These are phyloP conservation scores for Syzygium grande DNA, from an alignment of 345 rosid genomes.

Conservation along the genomic window DNA sequence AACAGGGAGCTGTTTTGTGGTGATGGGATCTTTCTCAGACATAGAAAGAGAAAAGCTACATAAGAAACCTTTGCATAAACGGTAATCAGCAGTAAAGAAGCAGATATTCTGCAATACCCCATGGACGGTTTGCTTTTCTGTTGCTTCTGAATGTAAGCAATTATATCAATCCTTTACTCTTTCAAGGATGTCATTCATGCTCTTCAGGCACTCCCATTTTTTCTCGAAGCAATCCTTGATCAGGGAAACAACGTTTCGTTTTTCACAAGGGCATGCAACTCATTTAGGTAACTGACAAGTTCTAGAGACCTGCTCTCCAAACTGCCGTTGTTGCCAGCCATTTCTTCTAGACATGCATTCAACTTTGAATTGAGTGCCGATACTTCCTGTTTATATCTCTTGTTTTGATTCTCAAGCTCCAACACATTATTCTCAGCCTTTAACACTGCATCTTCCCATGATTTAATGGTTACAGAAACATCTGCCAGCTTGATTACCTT, in stretches of 20 bases:
- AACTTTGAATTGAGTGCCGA: conserved; percentile 54
- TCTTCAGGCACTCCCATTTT: conserved; percentile 46
- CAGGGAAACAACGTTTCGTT: conserved; percentile 36
- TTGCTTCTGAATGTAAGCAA: conserved; percentile 20
- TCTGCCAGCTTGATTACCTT: conserved; percentile 40
- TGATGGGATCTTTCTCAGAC: conserved; percentile 30
- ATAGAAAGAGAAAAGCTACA: conserved; percentile 2
- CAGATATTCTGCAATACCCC: conserved; percentile 34
- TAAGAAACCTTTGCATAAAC: not conserved
- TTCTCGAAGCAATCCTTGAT: conserved; percentile 43
- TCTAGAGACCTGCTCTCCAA: conserved; percentile 46
- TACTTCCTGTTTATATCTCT: conserved; percentile 48
- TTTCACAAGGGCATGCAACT: conserved; percentile 48
- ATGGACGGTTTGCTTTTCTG: conserved; percentile 13
- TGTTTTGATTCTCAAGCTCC: conserved; percentile 50
- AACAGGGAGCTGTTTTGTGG: conserved; percentile 21
- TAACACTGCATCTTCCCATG: conserved; percentile 48
- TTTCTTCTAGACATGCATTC: conserved; percentile 70
- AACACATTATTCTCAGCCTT: conserved; percentile 45
- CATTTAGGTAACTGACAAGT: conserved; percentile 33
- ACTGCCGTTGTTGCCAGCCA: conserved; percentile 58
- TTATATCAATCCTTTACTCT: conserved; percentile 20
- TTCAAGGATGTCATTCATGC: conserved; percentile 44
- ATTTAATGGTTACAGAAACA: conserved; percentile 38
- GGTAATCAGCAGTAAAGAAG: not conserved